These are phyloP conservation scores for Colletotrichum shisoi DNA, from an alignment of 2,329 filamentous ascomycete genomes.

Conservation along the genomic window DNA sequence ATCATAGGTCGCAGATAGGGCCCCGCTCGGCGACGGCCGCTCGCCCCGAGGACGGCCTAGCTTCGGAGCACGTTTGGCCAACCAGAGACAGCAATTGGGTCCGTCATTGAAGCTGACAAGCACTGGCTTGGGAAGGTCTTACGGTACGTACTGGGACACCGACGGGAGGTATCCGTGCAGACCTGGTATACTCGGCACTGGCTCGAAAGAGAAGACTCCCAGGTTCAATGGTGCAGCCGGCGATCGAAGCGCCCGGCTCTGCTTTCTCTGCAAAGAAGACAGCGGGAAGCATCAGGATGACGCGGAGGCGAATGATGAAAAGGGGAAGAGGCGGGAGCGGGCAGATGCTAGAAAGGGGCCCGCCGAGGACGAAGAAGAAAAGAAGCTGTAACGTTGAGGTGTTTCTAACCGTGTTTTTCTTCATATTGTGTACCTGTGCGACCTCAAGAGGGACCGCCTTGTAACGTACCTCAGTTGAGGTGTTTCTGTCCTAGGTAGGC, in stretches of 20 bases:
- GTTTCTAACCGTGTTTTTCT: too few relatives aligned
- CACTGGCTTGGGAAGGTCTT: background rate
- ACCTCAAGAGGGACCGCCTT: too few relatives aligned
- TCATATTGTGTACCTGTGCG: too few relatives aligned
- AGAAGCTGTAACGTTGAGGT: constrained; percentile 16
- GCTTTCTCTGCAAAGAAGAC: background rate
- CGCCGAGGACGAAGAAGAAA: constrained; percentile 19
- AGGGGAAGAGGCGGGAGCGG: background rate
- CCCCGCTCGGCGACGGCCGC: constrained; percentile 16
- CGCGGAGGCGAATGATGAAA: background rate
- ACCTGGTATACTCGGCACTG: too few relatives aligned
- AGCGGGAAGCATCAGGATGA: constrained; percentile 2
- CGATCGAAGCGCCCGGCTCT: background rate
- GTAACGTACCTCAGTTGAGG: too few relatives aligned
- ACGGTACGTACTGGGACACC: background rate
- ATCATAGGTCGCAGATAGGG: constrained; percentile 12
- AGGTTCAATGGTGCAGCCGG: background rate
- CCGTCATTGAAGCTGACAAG: constrained; percentile 5
- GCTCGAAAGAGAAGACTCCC: background rate
- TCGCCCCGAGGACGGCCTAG: constrained; percentile 23
- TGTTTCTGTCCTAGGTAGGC: background rate
- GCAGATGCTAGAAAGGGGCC: background rate
- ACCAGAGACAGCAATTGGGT: background rate
- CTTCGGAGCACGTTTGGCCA: constrained; percentile 5
- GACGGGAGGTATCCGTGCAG: background rate